A percentile compares a stretch with the other conserved stretches of the same genome.
Conservation (phyloP, 1,139 yeast species). For the Pichia kudriavzevii region DNA sequence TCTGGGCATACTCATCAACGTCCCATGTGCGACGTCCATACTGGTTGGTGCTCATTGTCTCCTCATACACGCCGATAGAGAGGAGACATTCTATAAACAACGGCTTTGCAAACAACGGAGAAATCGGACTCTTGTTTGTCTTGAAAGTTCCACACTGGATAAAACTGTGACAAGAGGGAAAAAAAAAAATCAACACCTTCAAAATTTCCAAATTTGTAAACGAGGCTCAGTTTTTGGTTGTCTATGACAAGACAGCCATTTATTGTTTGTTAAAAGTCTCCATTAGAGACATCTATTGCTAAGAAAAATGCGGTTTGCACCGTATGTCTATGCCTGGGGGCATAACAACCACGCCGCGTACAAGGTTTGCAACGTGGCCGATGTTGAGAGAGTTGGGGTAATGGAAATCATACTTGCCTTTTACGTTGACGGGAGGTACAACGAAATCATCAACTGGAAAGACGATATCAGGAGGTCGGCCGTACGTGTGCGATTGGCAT, state of each 20-base stretch:
- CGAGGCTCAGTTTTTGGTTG: too few species aligned
- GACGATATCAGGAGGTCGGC: conserved; percentile 9
- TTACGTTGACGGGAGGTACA: conserved; percentile 18
- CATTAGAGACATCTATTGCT: too few species aligned
- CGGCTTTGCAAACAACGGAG: background rate
- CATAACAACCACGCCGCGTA: conserved; percentile 2
- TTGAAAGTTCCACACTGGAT: too few species aligned
- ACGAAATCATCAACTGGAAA: conserved; percentile 20
- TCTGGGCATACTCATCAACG: conserved; percentile 51
- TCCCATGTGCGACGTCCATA: conserved; percentile 65
- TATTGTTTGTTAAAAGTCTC: too few species aligned
- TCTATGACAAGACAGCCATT: too few species aligned
- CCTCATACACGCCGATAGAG: conserved; percentile 1
- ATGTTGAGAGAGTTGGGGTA: conserved; percentile 13
- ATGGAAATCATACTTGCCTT: conserved; percentile 22
- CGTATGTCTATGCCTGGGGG: conserved; percentile 14
- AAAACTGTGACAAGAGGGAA: too few species aligned
- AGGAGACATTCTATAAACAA: background rate
- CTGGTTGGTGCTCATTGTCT: conserved; percentile 11
- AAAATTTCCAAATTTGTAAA: too few species aligned
- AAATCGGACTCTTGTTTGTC: background rate
- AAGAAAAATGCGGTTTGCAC: too few species aligned
- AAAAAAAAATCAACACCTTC: too few species aligned
- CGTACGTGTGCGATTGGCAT: conserved; percentile 18
- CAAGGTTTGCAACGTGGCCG: conserved; percentile 8